Base-by-base conservation (phyloP, 2,329 filamentous ascomycete species). In the Beauveria asiatica region DNA sequence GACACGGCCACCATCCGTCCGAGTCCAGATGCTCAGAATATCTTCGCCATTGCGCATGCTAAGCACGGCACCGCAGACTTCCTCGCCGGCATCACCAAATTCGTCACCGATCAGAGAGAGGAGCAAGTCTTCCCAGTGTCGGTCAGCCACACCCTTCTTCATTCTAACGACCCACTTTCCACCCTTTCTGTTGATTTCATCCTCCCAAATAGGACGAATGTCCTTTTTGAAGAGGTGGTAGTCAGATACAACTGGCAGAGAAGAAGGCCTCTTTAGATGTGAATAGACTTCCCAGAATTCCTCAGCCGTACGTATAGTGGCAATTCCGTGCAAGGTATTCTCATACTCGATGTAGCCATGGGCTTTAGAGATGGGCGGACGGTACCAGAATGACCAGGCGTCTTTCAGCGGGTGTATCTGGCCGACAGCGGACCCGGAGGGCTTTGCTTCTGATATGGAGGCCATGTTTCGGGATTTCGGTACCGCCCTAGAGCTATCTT, bases 151-250 rank as follows among this genome's bases (percentile, higher is more conserved):
- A 27, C 94, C 94, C 80, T 99, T 99, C 83, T 96, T 97, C 72
- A 99, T 78, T 65, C 93, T 84, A 72, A 99, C 87, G 65, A 97
- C 92, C 93, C 93, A 99, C 77, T 99, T 99, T 56, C 94, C 94
- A 59, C 94, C 94, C 66, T 87, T 88, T 74, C 91, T 94, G 77
- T 99, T 99, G 72, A 95, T 91, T 51, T 96, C 92, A 67, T 99
- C 94, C 74, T 99, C 94, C 94, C 94, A 99, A 67, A 99, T 94
- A 23, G 94, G 94, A 62, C 94, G 86, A 63, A 99, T 92, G 59
- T 92, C 93, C 70, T 94, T 92, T 75, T 94, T 96, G 80, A 99
- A 99, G 62, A 99, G 87, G 73, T 99, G 94, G 72, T 97, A 99
- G 75, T 99, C 94, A 25, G 92, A 97, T 33, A 97, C 93, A 5